Conservation (phyloP, 73 alveolate genomes). For the Tetrahymena borealis region DNA sequence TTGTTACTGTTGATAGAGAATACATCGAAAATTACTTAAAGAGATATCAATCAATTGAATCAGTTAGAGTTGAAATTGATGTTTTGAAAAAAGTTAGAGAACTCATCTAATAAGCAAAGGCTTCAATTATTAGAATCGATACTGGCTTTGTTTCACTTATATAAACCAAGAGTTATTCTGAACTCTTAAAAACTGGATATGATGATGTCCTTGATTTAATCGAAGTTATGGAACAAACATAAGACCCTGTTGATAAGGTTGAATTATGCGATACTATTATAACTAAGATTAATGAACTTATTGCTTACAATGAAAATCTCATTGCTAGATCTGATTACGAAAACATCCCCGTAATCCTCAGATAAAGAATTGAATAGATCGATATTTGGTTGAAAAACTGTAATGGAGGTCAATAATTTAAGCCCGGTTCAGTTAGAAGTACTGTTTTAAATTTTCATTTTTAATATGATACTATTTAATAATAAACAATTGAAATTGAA, state of each 20-base stretch:
- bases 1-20: not conserved
- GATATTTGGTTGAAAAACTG: not conserved
- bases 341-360: not conserved
- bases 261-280: not conserved
- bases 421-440: not conserved
- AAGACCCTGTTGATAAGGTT: not conserved
- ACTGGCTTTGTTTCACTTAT: not conserved
- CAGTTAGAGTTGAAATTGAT: not conserved
- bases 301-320: not conserved
- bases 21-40: not conserved
- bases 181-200: not conserved
- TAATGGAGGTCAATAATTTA: not conserved
- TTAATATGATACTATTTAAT: no score
- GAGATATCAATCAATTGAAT: not conserved
- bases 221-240: not conserved
- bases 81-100: not conserved
- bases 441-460: not conserved
- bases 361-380: not conserved
- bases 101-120: not conserved
- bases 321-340: not conserved
- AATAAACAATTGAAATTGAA: no score
- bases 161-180: not conserved
- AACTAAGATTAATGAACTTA: not conserved
- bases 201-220: not conserved
- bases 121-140: not conserved